Evolutionary conservation across 2,329 filamentous ascomycete genomes (phyloP), one percentile per base, ranked within the genome.

Genomic region (Raffaelea ambrosiae): DNA sequence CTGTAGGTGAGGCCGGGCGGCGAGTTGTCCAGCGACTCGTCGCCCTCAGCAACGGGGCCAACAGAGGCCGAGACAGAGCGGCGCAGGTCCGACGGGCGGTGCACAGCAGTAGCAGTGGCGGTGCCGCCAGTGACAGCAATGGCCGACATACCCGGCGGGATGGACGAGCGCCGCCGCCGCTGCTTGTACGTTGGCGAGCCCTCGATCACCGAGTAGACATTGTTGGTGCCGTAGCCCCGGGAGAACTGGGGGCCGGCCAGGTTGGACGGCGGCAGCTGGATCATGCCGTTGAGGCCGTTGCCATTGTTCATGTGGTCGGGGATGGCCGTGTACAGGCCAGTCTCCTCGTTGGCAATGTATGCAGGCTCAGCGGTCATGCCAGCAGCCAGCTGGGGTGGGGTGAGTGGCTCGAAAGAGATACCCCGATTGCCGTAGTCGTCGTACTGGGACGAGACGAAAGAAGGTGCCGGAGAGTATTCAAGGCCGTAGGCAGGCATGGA

Each of bases 121-220:
- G 72, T 19, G 7, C 8, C 31, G 31, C 9, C 75, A n/a, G 84
- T 78, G 44, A 80, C 80, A 53, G 83, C 79, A 51, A 85, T 82
- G 40, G 77, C 78, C 49, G 77, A 75, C 63, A 89, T 80, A 56
- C 84, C 81, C 13, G 87, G 84, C 21, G 91, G 89, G 53, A 97
- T 88, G 39, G 91, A 97, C 33, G 93, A 96, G 53, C 93, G 86
- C 57, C 93, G 83, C 65, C 93, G 81, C 59, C 93, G 82, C 73
- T 97, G 93, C 78, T 98, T 98, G 73, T 98, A 98, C 35, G 93
- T 97, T 13, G 93, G 93, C 23, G 93, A 98, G 43, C 93, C 93
- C 71, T 98, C 93, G 62, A 97, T 93, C 44, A 95, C 90, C 11
- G 88, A 91, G 72, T 95, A 96, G 57, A 93, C 86, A 63, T 88